Conservation (phyloP, 768 basidiomycete genomes). For the Suillus clintonianus region DNA sequence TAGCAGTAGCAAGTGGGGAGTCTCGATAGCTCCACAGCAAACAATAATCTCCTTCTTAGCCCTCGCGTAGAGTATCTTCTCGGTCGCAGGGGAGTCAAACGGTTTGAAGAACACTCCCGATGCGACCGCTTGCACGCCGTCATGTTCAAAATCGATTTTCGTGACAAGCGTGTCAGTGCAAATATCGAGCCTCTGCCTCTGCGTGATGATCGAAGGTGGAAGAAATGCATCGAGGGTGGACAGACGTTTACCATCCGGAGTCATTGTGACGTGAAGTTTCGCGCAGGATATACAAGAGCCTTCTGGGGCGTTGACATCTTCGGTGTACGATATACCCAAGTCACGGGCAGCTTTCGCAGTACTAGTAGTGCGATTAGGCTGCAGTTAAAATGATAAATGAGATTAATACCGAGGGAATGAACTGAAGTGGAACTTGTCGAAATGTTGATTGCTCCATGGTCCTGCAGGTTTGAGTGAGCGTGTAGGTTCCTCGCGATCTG, state of each 20-base stretch:
- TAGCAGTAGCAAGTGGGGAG: constrained; percentile 43
- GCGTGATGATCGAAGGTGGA: constrained; percentile 6
- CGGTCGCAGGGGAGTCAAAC: neutral
- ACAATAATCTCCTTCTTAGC: constrained; percentile 29
- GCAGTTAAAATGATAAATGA: neutral
- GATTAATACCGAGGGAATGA: neutral
- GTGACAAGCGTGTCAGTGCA: constrained; percentile 13
- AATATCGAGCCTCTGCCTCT: constrained; percentile 11
- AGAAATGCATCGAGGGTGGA: constrained; percentile 17
- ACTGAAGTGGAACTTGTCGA: constrained; percentile 3
- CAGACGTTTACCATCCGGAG: constrained; percentile 9
- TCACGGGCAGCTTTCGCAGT: neutral
- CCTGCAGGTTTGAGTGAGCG: neutral
- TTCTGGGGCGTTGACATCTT: constrained; percentile 3
- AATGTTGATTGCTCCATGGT: neutral
- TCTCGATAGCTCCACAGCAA: constrained; percentile 42
- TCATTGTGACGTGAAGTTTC: constrained; percentile 5
- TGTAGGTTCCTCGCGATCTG: neutral
- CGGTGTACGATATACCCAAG: neutral
- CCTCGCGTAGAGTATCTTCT: neutral
- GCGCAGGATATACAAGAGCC: constrained; percentile 1
- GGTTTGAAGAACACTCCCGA: neutral
- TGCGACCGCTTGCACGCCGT: neutral
- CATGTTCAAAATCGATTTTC: neutral
- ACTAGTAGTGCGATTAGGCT: neutral